These are phyloP conservation scores for Fusarium sp. DNA, from an alignment of 2,329 filamentous ascomycete species.

Conservation along the genomic window DNA sequence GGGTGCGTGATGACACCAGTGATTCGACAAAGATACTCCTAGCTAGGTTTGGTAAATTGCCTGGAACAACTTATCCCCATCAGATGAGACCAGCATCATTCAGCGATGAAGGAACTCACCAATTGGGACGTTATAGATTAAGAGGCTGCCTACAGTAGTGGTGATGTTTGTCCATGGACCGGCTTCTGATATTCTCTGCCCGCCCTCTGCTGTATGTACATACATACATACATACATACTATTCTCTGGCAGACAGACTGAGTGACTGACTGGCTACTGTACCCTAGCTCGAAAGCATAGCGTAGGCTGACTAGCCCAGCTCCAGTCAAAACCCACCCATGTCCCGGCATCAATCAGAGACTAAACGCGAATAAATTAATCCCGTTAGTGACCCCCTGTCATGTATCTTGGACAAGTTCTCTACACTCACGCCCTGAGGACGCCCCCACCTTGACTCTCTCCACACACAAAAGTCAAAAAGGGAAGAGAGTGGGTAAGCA, in stretches of 20 bases:
- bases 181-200: background rate
- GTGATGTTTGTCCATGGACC: background rate
- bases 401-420: slow-evolving; percentile 10
- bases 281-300: slow-evolving; percentile 17
- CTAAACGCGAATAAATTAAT: slow-evolving; percentile 35
- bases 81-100: background rate
- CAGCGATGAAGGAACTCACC: background rate
- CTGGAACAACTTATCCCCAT: background rate
- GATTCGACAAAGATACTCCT: background rate
- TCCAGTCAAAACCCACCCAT: slow-evolving; percentile 5
- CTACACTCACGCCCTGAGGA: background rate
- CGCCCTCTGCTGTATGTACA: background rate
- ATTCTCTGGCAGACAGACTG: background rate
- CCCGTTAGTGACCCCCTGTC: slow-evolving; percentile 12
- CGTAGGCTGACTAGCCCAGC: background rate
- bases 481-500: background rate
- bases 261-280: slow-evolving; percentile 7
- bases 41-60: background rate
- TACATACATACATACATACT: background rate
- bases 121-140: background rate
- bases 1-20: background rate
- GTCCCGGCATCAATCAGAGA: slow-evolving; percentile 26
- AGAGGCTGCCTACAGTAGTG: background rate
- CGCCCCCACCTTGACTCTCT: slow-evolving; percentile 1
- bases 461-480: slow-evolving; percentile 12